These are phyloP conservation scores for Chaetoceros muelleri DNA, from an alignment of 108 stramenopile genomes.

Conservation along the genomic window DNA sequence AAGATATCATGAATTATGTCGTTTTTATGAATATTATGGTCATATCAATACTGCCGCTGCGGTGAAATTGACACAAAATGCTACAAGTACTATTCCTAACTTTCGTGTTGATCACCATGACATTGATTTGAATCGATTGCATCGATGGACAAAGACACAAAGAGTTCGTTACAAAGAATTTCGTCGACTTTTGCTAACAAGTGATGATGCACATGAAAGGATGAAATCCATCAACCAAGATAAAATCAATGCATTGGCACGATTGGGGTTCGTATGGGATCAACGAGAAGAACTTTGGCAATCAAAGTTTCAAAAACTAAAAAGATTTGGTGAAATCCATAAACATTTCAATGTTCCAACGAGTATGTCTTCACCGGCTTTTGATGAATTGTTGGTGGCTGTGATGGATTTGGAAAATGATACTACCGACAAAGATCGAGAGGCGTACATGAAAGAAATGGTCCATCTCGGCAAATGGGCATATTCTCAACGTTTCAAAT, in stretches of 20 bases:
- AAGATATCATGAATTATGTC: background rate
- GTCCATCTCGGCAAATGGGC: background rate
- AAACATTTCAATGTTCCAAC: background rate
- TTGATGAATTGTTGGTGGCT: background rate
- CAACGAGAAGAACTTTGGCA: background rate
- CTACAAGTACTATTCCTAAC: too few relatives aligned
- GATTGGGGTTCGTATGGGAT: background rate
- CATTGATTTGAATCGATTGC: background rate
- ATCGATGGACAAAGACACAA: background rate
- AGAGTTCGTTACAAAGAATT: background rate
- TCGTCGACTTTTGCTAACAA: too few relatives aligned
- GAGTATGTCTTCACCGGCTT: background rate
- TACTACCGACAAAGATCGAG: background rate
- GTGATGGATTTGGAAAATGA: background rate
- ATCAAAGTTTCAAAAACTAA: background rate
- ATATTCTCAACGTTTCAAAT: background rate
- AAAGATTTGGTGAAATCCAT: background rate
- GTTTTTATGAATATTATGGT: background rate
- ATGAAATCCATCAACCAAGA: background rate
- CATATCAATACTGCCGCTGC: too few relatives aligned
- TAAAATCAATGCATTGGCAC: background rate
- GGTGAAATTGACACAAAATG: too few relatives aligned
- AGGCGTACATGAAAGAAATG: background rate
- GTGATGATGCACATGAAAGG: too few relatives aligned
- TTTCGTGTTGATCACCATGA: too few relatives aligned